Evolutionary conservation across 352 stramenopile species (phyloP).

Genomic region (Pythium volutum): DNA sequence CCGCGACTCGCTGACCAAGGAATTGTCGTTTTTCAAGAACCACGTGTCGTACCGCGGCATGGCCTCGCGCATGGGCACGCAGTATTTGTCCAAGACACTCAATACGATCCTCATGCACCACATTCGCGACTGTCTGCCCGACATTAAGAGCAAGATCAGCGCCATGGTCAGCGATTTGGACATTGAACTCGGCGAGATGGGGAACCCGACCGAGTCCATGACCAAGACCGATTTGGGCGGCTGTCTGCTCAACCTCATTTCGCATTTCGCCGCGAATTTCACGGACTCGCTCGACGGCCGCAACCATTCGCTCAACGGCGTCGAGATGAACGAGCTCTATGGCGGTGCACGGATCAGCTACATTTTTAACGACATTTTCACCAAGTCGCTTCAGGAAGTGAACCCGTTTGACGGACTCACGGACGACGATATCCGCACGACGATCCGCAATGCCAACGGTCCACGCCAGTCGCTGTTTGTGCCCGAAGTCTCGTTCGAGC

Average conservation of each 20-base stretch:
- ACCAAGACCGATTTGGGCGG: slow-evolving; percentile 90
- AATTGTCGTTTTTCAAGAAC: slow-evolving; percentile 96
- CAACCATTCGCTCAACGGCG: slow-evolving; percentile 70
- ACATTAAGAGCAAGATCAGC: slow-evolving; percentile 97
- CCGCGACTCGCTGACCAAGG: slow-evolving; percentile 93
- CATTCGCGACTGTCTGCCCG: slow-evolving; percentile 97
- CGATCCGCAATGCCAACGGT: slow-evolving; percentile 98
- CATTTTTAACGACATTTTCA: slow-evolving; percentile 98
- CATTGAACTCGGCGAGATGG: slow-evolving; percentile 94
- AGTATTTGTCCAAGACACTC: slow-evolving; percentile 95
- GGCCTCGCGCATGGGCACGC: slow-evolving; percentile 93
- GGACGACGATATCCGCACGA: slow-evolving; percentile 98
- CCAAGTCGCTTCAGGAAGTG: slow-evolving; percentile 87
- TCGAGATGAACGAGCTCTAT: slow-evolving; percentile 91
- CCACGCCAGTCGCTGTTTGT: slow-evolving; percentile 97
- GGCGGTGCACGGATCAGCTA: slow-evolving; percentile 97
- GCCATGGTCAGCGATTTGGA: slow-evolving; percentile 95
- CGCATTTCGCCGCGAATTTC: slow-evolving; percentile 89
- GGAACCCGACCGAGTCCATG: slow-evolving; percentile 87
- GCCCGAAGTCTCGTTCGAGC: slow-evolving; percentile 98
- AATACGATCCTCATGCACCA: slow-evolving; percentile 99
- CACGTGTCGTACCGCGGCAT: slow-evolving; percentile 95
- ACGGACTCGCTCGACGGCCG: slow-evolving; percentile 89
- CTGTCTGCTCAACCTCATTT: slow-evolving; percentile 94
- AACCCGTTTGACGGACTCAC: slow-evolving; percentile 96